Evolutionary conservation across 2,329 filamentous ascomycete genomes (phyloP).

Genomic region (Arthrobotrys sinensis): DNA sequence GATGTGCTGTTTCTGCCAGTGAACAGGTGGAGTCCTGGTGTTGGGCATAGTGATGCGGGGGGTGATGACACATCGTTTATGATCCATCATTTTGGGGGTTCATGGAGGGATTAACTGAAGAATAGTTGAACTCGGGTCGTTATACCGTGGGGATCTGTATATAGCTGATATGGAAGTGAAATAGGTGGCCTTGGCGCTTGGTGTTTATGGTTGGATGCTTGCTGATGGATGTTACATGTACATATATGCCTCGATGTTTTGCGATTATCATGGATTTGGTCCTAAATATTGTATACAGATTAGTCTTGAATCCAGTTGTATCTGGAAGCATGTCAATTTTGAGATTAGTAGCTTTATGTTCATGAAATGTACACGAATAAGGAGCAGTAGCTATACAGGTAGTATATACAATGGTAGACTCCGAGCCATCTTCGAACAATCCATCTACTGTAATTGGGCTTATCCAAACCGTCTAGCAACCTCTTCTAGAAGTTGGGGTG

Average conservation of each 20-base stretch:
- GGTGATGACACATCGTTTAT: conserved; percentile 29
- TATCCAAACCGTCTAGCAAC: conserved; percentile 81
- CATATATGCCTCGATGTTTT: too few relatives aligned
- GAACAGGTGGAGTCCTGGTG: conserved; percentile 44
- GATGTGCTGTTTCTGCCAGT: conserved; percentile 55
- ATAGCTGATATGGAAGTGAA: neutral
- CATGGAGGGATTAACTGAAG: neutral
- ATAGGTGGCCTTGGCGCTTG: neutral
- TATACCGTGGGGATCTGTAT: neutral
- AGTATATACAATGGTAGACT: neutral
- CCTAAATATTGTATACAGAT: neutral
- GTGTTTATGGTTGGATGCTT: neutral
- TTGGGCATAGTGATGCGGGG: conserved; percentile 44
- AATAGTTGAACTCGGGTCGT: neutral
- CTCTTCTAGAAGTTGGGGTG: conserved; percentile 86
- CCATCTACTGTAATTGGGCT: neutral
- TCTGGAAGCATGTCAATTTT: neutral
- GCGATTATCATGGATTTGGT: neutral
- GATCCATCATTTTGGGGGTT: conserved; percentile 21
- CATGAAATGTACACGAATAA: neutral
- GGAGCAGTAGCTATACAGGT: neutral
- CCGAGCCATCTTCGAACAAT: neutral
- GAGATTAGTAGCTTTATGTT: neutral
- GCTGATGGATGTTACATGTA: neutral
- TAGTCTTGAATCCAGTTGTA: neutral